A percentile compares a stretch with the other conserved stretches of the same genome.
Evolutionary conservation across 2,329 filamentous ascomycete species (phyloP).

Genomic region (Cladosporium sp.): DNA sequence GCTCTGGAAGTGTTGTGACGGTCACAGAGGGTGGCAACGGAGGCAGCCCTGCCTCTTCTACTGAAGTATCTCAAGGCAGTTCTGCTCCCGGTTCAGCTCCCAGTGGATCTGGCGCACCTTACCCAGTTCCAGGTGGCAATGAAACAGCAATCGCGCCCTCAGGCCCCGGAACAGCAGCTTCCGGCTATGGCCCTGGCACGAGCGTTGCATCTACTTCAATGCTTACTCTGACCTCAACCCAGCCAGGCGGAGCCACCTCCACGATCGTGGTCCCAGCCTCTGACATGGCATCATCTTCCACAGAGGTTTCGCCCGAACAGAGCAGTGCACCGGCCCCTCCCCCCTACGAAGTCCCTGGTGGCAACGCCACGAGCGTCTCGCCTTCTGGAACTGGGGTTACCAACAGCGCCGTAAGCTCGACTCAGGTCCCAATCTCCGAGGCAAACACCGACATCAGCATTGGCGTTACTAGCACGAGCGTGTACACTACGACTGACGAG

Average conservation of each 20-base stretch:
- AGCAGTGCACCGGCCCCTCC: neutral
- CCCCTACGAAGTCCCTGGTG: neutral
- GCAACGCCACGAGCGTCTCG: neutral
- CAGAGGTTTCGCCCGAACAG: neutral
- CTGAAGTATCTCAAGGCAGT: neutral
- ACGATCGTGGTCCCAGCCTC: neutral
- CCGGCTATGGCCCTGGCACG: neutral
- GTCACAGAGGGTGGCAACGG: neutral
- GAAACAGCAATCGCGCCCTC: constrained; percentile 9
- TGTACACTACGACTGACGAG: neutral
- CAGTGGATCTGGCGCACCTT: neutral
- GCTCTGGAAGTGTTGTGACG: constrained; percentile 7
- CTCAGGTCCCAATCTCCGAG: neutral
- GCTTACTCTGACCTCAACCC: neutral
- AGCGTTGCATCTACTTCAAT: neutral
- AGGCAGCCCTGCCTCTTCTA: neutral
- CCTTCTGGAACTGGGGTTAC: neutral
- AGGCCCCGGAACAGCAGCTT: constrained; percentile 7
- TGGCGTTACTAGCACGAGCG: neutral
- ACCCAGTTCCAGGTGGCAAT: constrained; percentile 11
- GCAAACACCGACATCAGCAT: neutral
- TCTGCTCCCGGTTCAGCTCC: neutral
- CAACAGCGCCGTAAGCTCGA: neutral
- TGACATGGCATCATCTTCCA: neutral
- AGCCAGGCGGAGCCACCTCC: neutral